A percentile compares a stretch with the other conserved stretches of the same genome.
These are phyloP conservation scores for Aspergillus sp. DNA, from an alignment of 2,329 filamentous ascomycete species.

Conservation along the genomic window DNA sequence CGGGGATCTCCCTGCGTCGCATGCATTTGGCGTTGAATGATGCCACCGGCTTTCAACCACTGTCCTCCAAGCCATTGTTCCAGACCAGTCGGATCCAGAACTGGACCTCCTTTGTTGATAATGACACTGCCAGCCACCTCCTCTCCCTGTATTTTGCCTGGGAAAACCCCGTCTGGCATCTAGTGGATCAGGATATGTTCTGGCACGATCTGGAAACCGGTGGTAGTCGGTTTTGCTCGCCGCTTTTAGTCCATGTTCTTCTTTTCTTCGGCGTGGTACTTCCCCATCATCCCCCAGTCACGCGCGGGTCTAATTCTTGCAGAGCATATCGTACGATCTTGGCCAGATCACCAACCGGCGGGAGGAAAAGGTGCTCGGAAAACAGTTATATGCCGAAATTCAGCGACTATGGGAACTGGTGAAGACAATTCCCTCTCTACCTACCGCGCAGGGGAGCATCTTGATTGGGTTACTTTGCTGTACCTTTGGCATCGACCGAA, in stretches of 20 bases:
- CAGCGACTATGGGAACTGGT: slow-evolving; percentile 19
- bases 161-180: slow-evolving; percentile 25
- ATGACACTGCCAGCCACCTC: slow-evolving; percentile 21
- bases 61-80: slow-evolving; percentile 10
- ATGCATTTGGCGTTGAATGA: slow-evolving; percentile 14
- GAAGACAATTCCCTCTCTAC: slow-evolving; percentile 10
- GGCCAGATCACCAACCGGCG: slow-evolving; percentile 21
- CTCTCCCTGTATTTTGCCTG: slow-evolving; percentile 23
- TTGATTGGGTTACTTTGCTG: slow-evolving; percentile 22
- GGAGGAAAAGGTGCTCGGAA: slow-evolving; percentile 19
- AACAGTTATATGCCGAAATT: slow-evolving; percentile 19
- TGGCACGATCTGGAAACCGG: slow-evolving; percentile 18
- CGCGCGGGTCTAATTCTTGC: slow-evolving; percentile 1
- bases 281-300: neutral
- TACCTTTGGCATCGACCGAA: slow-evolving; percentile 22
- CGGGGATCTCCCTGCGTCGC: slow-evolving; percentile 13
- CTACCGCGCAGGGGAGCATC: slow-evolving; percentile 20
- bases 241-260: slow-evolving; percentile 17
- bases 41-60: slow-evolving; percentile 2
- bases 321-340: slow-evolving; percentile 23
- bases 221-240: slow-evolving; percentile 16
- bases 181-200: slow-evolving; percentile 20
- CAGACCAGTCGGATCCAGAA: slow-evolving; percentile 14
- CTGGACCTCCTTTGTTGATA: slow-evolving; percentile 20
- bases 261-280: slow-evolving; percentile 23